phyloP scores from a whole-genome alignment of 2,329 filamentous ascomycete species.

The Penicillium paneum region DNA sequence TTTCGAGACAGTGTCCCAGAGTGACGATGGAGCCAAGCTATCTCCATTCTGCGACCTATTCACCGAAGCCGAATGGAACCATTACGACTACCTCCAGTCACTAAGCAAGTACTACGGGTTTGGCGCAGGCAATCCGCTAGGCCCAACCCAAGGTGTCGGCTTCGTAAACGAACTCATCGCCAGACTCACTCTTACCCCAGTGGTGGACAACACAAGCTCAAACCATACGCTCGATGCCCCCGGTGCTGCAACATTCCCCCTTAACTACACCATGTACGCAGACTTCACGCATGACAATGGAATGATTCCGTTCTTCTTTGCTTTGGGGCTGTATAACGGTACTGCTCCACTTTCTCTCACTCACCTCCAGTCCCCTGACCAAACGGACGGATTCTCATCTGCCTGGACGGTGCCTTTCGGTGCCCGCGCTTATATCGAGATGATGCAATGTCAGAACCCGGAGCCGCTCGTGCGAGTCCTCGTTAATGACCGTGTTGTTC shows the following conservation, averaged over 20 bases:
- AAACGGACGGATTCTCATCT: constrained; percentile 67
- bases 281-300: constrained; percentile 93
- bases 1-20: constrained; percentile 69
- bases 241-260: constrained; percentile 67
- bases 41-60: constrained; percentile 78
- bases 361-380: constrained; percentile 46
- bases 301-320: constrained; percentile 72
- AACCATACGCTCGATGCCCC: constrained; percentile 70
- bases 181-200: constrained; percentile 66
- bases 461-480: constrained; percentile 75
- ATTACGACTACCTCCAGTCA: constrained; percentile 77
- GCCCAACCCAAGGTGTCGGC: constrained; percentile 80
- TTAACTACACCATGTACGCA: constrained; percentile 68
- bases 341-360: constrained; percentile 55
- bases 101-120: constrained; percentile 84
- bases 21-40: constrained; percentile 49
- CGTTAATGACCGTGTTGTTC: constrained; percentile 78
- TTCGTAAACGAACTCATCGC: constrained; percentile 86
- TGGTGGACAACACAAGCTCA: constrained; percentile 69
- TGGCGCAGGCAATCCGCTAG: constrained; percentile 71
- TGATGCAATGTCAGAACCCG: constrained; percentile 62
- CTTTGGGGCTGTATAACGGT: constrained; percentile 72
- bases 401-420: constrained; percentile 81
- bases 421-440: constrained; percentile 79
- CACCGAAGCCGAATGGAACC: constrained; percentile 66